Evolutionary conservation across 371 early-diverging fungal species (phyloP), one percentile per base, ranked within the genome.

Genomic region (Apophysomyces elegans): DNA sequence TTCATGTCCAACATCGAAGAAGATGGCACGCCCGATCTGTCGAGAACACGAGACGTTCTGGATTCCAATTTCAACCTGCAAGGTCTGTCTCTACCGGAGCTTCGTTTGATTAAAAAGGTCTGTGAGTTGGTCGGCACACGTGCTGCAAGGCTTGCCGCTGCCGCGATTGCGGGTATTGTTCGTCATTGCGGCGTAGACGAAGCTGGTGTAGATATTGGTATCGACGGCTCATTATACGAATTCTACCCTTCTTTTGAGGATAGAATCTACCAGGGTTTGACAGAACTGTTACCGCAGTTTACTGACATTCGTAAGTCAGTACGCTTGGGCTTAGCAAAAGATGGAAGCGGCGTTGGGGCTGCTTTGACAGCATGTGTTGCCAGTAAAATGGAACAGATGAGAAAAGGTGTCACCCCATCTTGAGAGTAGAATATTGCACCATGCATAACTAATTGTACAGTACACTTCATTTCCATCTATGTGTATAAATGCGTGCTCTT

Each of bases 191-290:
- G 84, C n/a, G 45, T 81, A 16, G 74, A 80, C 11, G 63, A 70
- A 4, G 73, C 79, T 54, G 89, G 86, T 32, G 84, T 86, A 56
- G 91, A 93, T 14, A 89, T 98, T 57, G 98, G 96, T 57, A 92
- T 98, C 62, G 98, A 99, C 68, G 99, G 99, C 7, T 90, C 91
- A 37, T 81, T 99, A 64, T 99, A 91, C 71, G 93, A 95, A 81
- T 91, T 91, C 61, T 97, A 97, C 71, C 97, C 98, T 7, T 88
- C 88, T 72, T 98, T 94, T 73, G 90, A 91, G 63, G 77, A 83
- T 41, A 84, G 93, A 66, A 89, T 97, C 77, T 83, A 91, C 44
- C 84, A 83, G 45, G 91, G 94, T 38, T 69, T 95, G 57, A 68
- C 78, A 37, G 88, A 89, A 59, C 69, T 93, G 54, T 75, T 95